These are phyloP conservation scores for Parastagonospora avenae DNA, from an alignment of 2,329 filamentous ascomycete species.

Conservation along the genomic window DNA sequence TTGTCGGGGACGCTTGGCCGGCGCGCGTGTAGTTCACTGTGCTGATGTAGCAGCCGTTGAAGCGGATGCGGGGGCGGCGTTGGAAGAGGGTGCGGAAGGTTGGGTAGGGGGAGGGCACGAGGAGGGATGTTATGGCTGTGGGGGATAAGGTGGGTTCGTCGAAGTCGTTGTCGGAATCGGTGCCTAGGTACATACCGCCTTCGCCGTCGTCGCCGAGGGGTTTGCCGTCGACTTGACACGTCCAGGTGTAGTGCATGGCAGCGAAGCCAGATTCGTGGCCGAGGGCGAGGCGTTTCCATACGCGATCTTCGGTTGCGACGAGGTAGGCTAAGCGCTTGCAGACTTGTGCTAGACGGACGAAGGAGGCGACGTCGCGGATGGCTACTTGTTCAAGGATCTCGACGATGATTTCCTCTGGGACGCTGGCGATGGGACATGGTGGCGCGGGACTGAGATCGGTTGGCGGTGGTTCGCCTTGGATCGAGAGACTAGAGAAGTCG, in stretches of 20 bases:
- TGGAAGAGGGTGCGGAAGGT: conserved; percentile 74
- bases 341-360: conserved; percentile 75
- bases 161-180: conserved; percentile 21
- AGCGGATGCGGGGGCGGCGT: conserved; percentile 81
- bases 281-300: conserved; percentile 81
- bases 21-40: conserved; percentile 93
- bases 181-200: conserved; percentile 36
- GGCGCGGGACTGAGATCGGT: conserved; percentile 74
- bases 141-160: conserved; percentile 4
- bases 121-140: conserved; percentile 30
- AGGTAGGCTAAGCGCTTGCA: conserved; percentile 89
- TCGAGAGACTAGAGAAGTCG: conserved; percentile 73
- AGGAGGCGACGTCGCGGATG: conserved; percentile 74
- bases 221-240: conserved; percentile 62
- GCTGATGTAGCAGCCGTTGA: conserved; percentile 94
- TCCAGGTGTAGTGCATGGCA: conserved; percentile 82
- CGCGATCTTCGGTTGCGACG: conserved; percentile 78
- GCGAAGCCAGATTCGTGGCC: conserved; percentile 76
- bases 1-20: conserved; percentile 73
- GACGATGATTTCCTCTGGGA: conserved; percentile 84
- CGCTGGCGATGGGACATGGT: conserved; percentile 75
- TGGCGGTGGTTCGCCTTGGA: conserved; percentile 69
- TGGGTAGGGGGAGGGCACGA: conserved; percentile 45
- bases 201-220: conserved; percentile 46
- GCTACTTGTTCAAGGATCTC: conserved; percentile 79